Evolutionary conservation across 352 stramenopile genomes (phyloP).

Genomic region (Phytophthora boehmeriae): DNA sequence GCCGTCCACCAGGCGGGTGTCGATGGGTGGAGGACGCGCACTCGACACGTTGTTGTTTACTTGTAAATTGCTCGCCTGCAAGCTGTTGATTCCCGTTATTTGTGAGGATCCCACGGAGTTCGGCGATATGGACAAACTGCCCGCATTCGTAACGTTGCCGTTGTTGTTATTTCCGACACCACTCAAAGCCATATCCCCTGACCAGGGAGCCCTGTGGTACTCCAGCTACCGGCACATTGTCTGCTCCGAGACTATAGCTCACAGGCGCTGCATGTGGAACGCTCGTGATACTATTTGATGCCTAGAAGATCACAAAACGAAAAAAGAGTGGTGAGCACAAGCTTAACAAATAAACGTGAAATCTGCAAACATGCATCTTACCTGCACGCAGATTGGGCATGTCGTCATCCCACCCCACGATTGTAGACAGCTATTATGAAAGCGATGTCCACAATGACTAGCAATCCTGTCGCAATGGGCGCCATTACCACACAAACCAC

Average conservation of each 20-base stretch:
- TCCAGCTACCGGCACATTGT: conserved; percentile 24
- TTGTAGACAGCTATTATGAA: conserved; percentile 68
- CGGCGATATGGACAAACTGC: conserved; percentile 34
- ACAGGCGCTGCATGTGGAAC: conserved; percentile 17
- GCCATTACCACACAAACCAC: conserved; percentile 52
- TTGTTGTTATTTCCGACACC: conserved; percentile 32
- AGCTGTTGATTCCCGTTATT: conserved; percentile 24
- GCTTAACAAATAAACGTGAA: conserved; percentile 4
- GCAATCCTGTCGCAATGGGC: conserved; percentile 57
- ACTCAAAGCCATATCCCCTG: conserved; percentile 29
- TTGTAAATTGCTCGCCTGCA: conserved; percentile 26
- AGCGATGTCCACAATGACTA: conserved; percentile 67
- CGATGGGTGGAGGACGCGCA: conserved; percentile 53
- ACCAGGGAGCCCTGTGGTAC: conserved; percentile 30
- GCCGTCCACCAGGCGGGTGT: conserved; percentile 41
- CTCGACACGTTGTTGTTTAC: conserved; percentile 17
- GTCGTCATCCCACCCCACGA: conserved; percentile 65
- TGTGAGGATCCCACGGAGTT: conserved; percentile 30
- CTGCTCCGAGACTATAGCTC: conserved; percentile 29
- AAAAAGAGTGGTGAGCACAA: conserved; percentile 15
- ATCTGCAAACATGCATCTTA: conserved; percentile 19
- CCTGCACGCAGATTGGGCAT: conserved; percentile 55
- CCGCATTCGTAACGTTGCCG: conserved; percentile 19
- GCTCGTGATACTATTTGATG: conserved; percentile 39
- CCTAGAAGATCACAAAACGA: conserved; percentile 17